Conservation (phyloP, 495 filamentous ascomycete species). For the Filosporella fistucella region DNA sequence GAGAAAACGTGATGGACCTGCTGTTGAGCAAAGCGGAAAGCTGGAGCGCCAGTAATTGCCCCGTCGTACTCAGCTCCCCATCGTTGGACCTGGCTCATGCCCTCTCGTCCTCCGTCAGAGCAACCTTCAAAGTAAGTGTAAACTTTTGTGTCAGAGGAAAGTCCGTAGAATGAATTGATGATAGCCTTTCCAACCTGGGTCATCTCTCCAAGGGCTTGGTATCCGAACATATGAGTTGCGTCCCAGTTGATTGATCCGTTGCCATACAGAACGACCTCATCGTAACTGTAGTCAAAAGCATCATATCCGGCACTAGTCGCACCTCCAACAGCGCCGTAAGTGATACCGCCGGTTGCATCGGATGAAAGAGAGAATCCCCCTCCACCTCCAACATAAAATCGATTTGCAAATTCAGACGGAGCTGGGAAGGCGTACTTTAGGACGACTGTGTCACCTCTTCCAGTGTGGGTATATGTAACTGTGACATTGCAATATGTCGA, state of each 20-base stretch:
- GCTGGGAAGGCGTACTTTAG: slow-evolving; percentile 23
- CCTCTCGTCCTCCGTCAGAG: slow-evolving; percentile 49
- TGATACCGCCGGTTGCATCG: slow-evolving; percentile 15
- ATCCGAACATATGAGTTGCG: slow-evolving; percentile 33
- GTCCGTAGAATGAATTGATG: slow-evolving; percentile 28
- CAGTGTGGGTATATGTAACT: slow-evolving; percentile 33
- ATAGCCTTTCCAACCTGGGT: slow-evolving; percentile 33
- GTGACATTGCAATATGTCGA: slow-evolving; percentile 35
- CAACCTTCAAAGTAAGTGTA: slow-evolving; percentile 52
- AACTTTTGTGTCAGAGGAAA: slow-evolving; percentile 29
- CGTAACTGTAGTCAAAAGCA: slow-evolving; percentile 30
- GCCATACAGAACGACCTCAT: slow-evolving; percentile 29
- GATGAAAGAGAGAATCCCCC: slow-evolving; percentile 21
- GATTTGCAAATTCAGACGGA: slow-evolving; percentile 20
- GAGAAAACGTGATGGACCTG: slow-evolving; percentile 35
- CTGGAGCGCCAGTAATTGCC: slow-evolving; percentile 43
- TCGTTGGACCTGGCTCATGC: slow-evolving; percentile 48
- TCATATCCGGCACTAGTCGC: slow-evolving; percentile 36
- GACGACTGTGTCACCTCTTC: slow-evolving; percentile 20
- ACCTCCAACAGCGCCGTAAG: slow-evolving; percentile 34
- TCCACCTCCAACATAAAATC: slow-evolving; percentile 24
- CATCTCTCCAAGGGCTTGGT: slow-evolving; percentile 33
- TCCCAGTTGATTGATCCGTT: slow-evolving; percentile 42
- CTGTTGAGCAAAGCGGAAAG: slow-evolving; percentile 45
- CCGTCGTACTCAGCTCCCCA: slow-evolving; percentile 46